These are phyloP conservation scores for Neltuma alba DNA, from an alignment of 306 rosid species.

Conservation along the genomic window DNA sequence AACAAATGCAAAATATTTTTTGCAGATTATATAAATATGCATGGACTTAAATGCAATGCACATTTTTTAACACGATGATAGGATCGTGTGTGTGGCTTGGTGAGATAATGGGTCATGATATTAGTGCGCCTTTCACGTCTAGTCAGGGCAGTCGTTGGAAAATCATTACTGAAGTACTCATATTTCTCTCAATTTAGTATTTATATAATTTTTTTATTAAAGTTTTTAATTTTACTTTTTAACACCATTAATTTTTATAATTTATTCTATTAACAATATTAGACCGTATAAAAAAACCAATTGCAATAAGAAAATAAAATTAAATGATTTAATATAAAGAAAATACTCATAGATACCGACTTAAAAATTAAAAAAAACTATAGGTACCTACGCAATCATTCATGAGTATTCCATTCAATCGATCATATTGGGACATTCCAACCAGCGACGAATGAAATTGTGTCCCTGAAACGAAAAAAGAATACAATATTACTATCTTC, in stretches of 20 bases:
- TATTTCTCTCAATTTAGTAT: too few relatives aligned
- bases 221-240: too few relatives aligned
- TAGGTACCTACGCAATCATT: background rate
- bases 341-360: too few relatives aligned
- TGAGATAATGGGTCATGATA: background rate
- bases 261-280: too few relatives aligned
- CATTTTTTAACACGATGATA: background rate
- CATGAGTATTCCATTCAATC: background rate
- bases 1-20: background rate
- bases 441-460: background rate
- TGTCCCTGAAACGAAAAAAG: background rate
- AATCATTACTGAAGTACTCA: too few relatives aligned
- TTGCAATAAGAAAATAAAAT: too few relatives aligned
- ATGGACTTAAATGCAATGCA: background rate
- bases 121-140: background rate
- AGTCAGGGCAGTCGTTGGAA: background rate
- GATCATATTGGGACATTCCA: background rate
- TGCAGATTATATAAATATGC: background rate
- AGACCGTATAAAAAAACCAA: too few relatives aligned
- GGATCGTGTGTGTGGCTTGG: background rate
- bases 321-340: too few relatives aligned
- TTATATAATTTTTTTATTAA: too few relatives aligned
- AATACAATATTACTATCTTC: background rate
- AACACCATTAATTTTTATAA: too few relatives aligned
- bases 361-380: too few relatives aligned